phyloP scores from a whole-genome alignment of 192 early-diverging fungal genomes.

The Thoreauomyces humboldtii region DNA sequence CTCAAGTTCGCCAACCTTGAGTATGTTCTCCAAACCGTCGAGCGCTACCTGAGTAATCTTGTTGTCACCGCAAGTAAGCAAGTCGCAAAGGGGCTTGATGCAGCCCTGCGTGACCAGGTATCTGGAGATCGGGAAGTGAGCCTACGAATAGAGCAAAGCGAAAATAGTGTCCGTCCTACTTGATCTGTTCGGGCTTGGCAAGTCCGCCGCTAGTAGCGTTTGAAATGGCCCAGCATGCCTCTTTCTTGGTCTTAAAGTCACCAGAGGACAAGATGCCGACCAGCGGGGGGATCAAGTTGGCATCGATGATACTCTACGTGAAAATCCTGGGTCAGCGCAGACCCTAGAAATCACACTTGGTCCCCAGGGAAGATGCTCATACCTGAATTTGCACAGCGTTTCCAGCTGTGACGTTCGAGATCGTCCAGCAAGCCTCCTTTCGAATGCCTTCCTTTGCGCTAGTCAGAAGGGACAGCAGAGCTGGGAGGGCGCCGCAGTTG shows the following conservation, averaged over 20 bases:
- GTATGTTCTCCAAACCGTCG: constrained; percentile 96
- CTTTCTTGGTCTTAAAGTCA: constrained; percentile 98
- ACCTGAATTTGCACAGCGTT: constrained; percentile 83
- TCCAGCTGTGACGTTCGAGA: constrained; percentile 98
- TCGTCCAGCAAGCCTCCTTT: constrained; percentile 99
- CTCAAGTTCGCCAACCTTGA: constrained; percentile 92
- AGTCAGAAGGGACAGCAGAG: constrained; percentile 77
- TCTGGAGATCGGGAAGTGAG: constrained; percentile 18
- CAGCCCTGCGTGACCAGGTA: constrained; percentile 87
- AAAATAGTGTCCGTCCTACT: constrained; percentile 37
- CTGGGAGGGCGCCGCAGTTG: constrained; percentile 80
- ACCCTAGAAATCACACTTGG: constrained; percentile 91
- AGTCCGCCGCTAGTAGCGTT: constrained; percentile 94
- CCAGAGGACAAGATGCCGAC: constrained; percentile 81
- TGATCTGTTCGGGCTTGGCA: constrained; percentile 88
- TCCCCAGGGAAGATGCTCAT: constrained; percentile 65
- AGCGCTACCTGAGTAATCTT: constrained; percentile 97
- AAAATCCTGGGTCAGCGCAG: constrained; percentile 98
- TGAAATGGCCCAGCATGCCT: constrained; percentile 99
- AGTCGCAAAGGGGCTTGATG: constrained; percentile 94
- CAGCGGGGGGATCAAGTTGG: constrained; percentile 89
- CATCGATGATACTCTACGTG: constrained; percentile 92
- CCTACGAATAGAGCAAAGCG: background rate
- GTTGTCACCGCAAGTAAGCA: constrained; percentile 86
- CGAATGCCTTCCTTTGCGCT: constrained; percentile 92